Conservation (phyloP, 2,329 filamentous ascomycete species). For the Ophiostoma quercus region DNA sequence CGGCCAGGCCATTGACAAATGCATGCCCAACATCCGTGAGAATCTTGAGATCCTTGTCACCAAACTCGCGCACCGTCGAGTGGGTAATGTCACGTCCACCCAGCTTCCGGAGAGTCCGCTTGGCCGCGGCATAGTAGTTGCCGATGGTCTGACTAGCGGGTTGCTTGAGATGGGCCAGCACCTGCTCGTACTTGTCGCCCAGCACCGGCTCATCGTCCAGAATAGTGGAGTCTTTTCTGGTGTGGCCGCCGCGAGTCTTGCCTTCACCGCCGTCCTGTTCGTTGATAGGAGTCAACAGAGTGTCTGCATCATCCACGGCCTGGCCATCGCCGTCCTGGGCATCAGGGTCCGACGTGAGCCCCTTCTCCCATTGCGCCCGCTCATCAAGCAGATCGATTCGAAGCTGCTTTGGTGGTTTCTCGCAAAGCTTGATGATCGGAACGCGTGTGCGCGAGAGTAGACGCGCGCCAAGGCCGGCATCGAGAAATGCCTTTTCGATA, state of each 20-base stretch:
- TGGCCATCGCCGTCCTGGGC: not conserved
- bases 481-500: constrained; percentile 68
- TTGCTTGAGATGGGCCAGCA: constrained; percentile 38
- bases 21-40: constrained; percentile 49
- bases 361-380: constrained; percentile 66
- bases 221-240: constrained; percentile 19
- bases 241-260: constrained; percentile 12
- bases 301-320: constrained; percentile 1
- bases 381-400: constrained; percentile 57
- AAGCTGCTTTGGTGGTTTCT: constrained; percentile 59
- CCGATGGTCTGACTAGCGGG: constrained; percentile 38
- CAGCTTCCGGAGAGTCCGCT: constrained; percentile 45
- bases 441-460: constrained; percentile 74
- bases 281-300: not conserved
- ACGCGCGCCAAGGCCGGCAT: constrained; percentile 67
- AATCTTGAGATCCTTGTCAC: constrained; percentile 42
- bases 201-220: constrained; percentile 20
- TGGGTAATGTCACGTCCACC: constrained; percentile 48
- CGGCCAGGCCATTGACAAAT: constrained; percentile 51
- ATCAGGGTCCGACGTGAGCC: constrained; percentile 39
- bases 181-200: constrained; percentile 23
- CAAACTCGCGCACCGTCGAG: constrained; percentile 43
- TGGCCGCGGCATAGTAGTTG: constrained; percentile 46
- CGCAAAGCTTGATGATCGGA: constrained; percentile 82
- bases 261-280: not conserved